Evolutionary conservation across 208 protist species (phyloP), one percentile per base, ranked within the genome.

Genomic region (Wallacemonas sp.): DNA sequence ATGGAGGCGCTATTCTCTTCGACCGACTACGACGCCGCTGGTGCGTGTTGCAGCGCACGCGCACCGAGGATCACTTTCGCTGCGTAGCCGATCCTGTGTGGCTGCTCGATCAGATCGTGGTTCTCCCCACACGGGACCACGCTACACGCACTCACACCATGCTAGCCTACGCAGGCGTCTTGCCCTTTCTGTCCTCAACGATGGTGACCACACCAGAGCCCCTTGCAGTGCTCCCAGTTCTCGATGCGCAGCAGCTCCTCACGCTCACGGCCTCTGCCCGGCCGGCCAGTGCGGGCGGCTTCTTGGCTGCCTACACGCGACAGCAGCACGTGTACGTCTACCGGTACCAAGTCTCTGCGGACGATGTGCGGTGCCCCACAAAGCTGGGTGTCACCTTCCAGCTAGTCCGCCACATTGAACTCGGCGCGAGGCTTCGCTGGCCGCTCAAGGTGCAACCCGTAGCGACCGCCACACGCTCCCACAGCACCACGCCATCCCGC

Each of bases 41-140:
- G 85, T 54, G 51, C 41, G 34, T 77, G 46, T 62, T 80, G 14
- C 67, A 72, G 36, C 49, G 79, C 21, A 61, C 69, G 34, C 41
- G 63, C 24, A 65, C 75, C 19, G 72, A 82, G 44, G 58, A 61
- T 47, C 64, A 55, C 2, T 76, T 86, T 24, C 62, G 51, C 34
- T 86, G 76, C 51, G 70, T 91, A 1, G 75, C 75, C 1, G 79
- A 87, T 41, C 86, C 85, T 1, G 64, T 76, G 21, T 95, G 85
- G 80, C 67, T 95, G 44, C 55, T 63, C 28, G 66, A 82, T 44
- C 24, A 68, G 5, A 64, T 77, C 2, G 66, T 88, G 12, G 78
- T 68, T 5, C 36, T 92, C 3, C 80, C 85, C 22, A 49, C 39
- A 1, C 66, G 54, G 19, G 46, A 42, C 36, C 44, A 59, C 62